These are phyloP conservation scores for Trichophyton equinum DNA, from an alignment of 2,329 filamentous ascomycete genomes.

Conservation along the genomic window DNA sequence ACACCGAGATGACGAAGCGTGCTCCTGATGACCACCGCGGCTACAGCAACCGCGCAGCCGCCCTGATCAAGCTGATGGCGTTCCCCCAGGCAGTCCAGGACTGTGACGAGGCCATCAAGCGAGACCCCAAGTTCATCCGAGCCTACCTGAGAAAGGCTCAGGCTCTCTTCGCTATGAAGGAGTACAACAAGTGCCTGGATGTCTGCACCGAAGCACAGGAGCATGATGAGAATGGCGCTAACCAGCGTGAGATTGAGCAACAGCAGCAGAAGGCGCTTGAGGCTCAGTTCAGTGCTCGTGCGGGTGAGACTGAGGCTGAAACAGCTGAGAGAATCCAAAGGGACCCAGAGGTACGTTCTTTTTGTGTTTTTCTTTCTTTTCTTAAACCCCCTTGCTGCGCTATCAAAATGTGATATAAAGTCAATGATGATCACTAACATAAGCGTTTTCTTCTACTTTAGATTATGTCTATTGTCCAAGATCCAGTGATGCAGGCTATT, in stretches of 20 bases:
- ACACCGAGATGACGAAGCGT: constrained; percentile 93
- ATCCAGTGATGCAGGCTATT: constrained; percentile 96
- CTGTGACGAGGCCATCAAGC: constrained; percentile 82
- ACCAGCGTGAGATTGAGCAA: constrained; percentile 80
- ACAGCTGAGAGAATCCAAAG: constrained; percentile 80
- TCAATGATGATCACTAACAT: no score
- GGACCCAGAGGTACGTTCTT: constrained; percentile 65
- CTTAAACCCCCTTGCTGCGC: not conserved
- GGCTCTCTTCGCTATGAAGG: constrained; percentile 91
- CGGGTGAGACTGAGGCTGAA: constrained; percentile 93
- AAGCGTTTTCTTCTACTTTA: constrained; percentile 6
- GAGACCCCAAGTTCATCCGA: constrained; percentile 81
- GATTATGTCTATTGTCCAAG: constrained; percentile 85
- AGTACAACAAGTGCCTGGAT: constrained; percentile 91
- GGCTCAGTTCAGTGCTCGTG: constrained; percentile 78
- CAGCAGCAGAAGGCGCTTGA: constrained; percentile 86
- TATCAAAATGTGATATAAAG: no score
- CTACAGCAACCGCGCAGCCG: constrained; percentile 93
- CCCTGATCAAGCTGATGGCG: constrained; percentile 90
- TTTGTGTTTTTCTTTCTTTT: not conserved
- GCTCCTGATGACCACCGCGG: constrained; percentile 84
- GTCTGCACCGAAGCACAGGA: constrained; percentile 68
- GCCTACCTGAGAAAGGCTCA: constrained; percentile 96
- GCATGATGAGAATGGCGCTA: constrained; percentile 67
- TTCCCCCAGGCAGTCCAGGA: constrained; percentile 90